Conservation (phyloP, 768 basidiomycete genomes). For the Boletus tomentosulus region DNA sequence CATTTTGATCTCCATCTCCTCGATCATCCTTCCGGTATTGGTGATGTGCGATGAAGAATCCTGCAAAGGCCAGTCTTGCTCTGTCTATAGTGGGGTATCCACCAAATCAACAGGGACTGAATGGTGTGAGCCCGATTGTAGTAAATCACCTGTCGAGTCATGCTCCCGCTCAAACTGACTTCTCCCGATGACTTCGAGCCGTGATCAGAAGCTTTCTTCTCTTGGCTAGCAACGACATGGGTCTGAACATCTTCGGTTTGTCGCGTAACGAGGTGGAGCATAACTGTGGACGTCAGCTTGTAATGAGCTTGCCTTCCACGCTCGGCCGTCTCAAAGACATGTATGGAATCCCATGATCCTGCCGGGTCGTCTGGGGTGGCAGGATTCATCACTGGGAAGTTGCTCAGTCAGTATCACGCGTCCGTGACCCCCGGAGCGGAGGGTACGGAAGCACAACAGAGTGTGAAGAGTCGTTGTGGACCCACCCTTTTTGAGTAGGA, state of each 20-base stretch:
- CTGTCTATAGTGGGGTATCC: slow-evolving; percentile 48
- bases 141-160: slow-evolving; percentile 86
- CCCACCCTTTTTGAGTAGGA: slow-evolving; percentile 90
- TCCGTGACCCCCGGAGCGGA: slow-evolving; percentile 1
- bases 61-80: slow-evolving; percentile 81
- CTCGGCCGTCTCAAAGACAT: slow-evolving; percentile 94
- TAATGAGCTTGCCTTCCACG: slow-evolving; percentile 91
- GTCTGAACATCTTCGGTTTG: slow-evolving; percentile 28
- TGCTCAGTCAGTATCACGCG: slow-evolving; percentile 1
- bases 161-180: slow-evolving; percentile 86
- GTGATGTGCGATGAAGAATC: slow-evolving; percentile 81
- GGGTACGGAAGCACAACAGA: neutral
- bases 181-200: slow-evolving; percentile 65
- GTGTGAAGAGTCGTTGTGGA: neutral
- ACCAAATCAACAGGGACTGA: slow-evolving; percentile 7
- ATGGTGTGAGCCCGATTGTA: slow-evolving; percentile 1
- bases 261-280: slow-evolving; percentile 82
- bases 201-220: slow-evolving; percentile 39
- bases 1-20: slow-evolving; percentile 99
- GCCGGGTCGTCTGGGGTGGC: slow-evolving; percentile 56
- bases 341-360: slow-evolving; percentile 97
- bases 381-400: slow-evolving; percentile 56
- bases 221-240: slow-evolving; percentile 16
- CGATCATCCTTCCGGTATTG: slow-evolving; percentile 93
- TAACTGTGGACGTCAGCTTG: slow-evolving; percentile 94